Evolutionary conservation across 225 moss, liverwort and hornwort genomes (phyloP), one percentile per base, ranked within the genome.

Genomic region (Polytrichum commune): DNA sequence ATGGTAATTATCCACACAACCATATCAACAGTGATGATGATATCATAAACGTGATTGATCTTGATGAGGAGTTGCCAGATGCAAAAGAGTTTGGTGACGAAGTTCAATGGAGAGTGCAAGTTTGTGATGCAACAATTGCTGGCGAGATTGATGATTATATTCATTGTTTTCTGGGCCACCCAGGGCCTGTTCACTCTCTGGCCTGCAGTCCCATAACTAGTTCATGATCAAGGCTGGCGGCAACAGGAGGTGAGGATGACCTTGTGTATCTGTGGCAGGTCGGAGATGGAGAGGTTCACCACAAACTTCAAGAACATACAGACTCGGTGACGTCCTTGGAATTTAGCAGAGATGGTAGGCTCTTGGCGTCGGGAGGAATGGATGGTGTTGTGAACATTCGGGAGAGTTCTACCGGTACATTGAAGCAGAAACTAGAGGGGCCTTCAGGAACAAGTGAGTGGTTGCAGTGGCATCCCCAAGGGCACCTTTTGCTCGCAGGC

Each of bases 401-500:
- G 38, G 53, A 71, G 9, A 20, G 27, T 4, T 72, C 63, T 6
- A 25, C 32, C 1, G 6, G 53, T 4, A 70, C 9, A 27, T 16
- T 71, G 13, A 53, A 53, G 5, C 62, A 53, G 2, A 71, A 71
- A 18, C 46, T 71, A 2, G 62, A 63, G 26, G 71, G 71, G 53
- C 71, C 71, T 53, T 19, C 7, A 1, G 26, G 25, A 71, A 26
- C n/a, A 5, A 57, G 20, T 57, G 56, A 73, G 88, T 91, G 82
- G 76, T 77, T 91, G 64, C 80, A 78, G 57, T 91, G 88, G 85
- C 90, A 91, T 71, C 86, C 86, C 3, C 76, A 78, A 60, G 88
- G 80, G 19, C 56, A 57, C 1, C 2, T 20, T 6, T 19, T 19
- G 19, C 56, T 57, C 20, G 90, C 90, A 57, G 85, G 88, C 33